Base-by-base conservation (phyloP, 2,329 filamentous ascomycete species). In the Corynespora cassiicola region DNA sequence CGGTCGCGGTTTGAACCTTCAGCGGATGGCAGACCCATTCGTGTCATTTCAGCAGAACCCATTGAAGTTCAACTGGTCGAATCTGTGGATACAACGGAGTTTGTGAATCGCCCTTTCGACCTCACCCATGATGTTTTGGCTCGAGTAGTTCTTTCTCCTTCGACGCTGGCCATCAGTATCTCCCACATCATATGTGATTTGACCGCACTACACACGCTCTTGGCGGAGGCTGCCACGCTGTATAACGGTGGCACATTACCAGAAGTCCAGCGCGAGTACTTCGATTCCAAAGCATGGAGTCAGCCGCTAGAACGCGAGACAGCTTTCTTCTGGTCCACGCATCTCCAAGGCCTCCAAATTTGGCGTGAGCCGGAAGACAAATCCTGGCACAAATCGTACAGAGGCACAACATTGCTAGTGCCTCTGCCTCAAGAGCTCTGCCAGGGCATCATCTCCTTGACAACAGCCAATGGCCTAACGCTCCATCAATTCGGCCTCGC, bases 111-210 rank as follows among this genome's bases (percentile, higher is more conserved):
- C 7, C 50, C 49, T 2, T 67, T 69, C 37, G 17, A 56, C 23
- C 37, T 68, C 7, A 28, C 34, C 2, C 36, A 34, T 11, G 43
- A 45, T 6, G 28, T 49, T 17, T 55, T 51, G 1, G 50, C 68
- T 26, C 54, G 61, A 12, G 56, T 66, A 5, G 16, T 55, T n/a
- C 37, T 67, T 7, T 51, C 59, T 1, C 18, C 25, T 14, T 29
- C 47, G 6, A 29, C 36, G 2, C 29, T 70, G 3, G 22, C 64
- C 4, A 42, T 61, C 12, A 36, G 54, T 2, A 34, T 54, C 28
- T 58, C 52, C 18, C 66, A 70, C 36, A 67, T 70, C 30, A 53
- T 70, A 7, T 56, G 53, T 33, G 66, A 70, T 39, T 47, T 58
- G 5, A 67, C 63, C 4, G 45, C 66, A 3, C 39, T 69, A 1